phyloP scores from a whole-genome alignment of 2,329 filamentous ascomycete species.

The Cadophora sp. region DNA sequence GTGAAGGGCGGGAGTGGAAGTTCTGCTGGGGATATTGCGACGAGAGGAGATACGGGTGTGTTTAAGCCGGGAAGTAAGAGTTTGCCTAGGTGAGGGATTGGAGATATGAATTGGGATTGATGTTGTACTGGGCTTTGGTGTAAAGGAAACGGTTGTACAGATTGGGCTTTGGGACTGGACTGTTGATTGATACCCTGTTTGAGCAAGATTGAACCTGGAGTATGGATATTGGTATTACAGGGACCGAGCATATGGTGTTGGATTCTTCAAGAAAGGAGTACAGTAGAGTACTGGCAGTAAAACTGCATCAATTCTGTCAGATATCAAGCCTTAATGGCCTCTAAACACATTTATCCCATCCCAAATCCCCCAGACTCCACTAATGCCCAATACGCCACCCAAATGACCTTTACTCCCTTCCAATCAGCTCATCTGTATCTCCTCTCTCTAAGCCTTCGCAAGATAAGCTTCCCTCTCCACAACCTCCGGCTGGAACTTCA shows the following conservation, averaged over 20 bases:
- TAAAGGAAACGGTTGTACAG: not conserved
- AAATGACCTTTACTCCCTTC: slow-evolving; percentile 18
- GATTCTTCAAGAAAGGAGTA: not conserved
- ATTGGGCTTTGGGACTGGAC: slow-evolving; percentile 3
- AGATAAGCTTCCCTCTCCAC: slow-evolving; percentile 89
- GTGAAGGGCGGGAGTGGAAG: slow-evolving; percentile 12
- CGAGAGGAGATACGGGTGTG: slow-evolving; percentile 5
- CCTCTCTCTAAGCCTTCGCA: slow-evolving; percentile 46
- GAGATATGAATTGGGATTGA: not conserved
- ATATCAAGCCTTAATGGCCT: slow-evolving; percentile 18
- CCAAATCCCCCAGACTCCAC: slow-evolving; percentile 30
- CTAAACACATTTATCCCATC: slow-evolving; percentile 21
- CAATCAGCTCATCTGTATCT: not conserved
- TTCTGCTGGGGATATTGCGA: slow-evolving; percentile 54
- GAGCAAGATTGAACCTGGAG: not conserved
- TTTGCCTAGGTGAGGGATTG: slow-evolving; percentile 34
- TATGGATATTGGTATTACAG: not conserved
- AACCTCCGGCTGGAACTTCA: slow-evolving; percentile 91
- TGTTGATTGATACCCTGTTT: slow-evolving; percentile 17
- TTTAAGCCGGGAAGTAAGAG: slow-evolving; percentile 30
- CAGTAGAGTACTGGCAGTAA: not conserved
- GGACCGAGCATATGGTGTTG: not conserved
- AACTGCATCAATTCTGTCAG: slow-evolving; percentile 5
- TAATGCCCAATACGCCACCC: slow-evolving; percentile 37
- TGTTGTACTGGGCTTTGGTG: slow-evolving; percentile 11